Evolutionary conservation across 441 rosid genomes (phyloP), one percentile per base, ranked within the genome.

Genomic region (Gossypium schwendimanii): DNA sequence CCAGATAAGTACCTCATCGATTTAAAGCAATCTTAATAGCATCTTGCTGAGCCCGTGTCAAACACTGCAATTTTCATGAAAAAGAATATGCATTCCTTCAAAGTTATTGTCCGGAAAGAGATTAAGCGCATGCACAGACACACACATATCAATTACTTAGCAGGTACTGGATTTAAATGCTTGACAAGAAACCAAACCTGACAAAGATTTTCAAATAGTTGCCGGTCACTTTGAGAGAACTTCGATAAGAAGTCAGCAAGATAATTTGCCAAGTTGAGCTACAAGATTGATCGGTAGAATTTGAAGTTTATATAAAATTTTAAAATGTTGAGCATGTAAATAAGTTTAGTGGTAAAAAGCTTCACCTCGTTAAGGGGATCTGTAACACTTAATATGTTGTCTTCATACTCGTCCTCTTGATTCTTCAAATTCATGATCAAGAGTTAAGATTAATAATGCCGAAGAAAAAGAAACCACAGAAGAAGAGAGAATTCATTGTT

Each of bases 301-400:
- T 60, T 59, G 41, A 33, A 49, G 21, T 57, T 64, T 1, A 4
- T 24, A 6, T 6, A 15, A 41, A 15, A 33, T 28, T 6, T 54
- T 11, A 17, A 31, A 28, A 57, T 6, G 10, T 18, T 1, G 11
- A 26, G 17, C 11, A 33, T 14, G 23, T 2, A 36, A 17, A 11
- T 52, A 53, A 36, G 4, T 57, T 60, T n/a, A 55, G 47, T 67
- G 14, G 47, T 1, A 66, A 61, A 68, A 24, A 4, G 23, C 0
- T 41, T 77, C 73, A 94, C 97, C 98, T 92, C 85, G 18, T 89
- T 94, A 18, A 94, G 86, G 10, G 97, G 90, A 80, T 94, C 98
- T 15, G 76, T 79, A 68, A 72, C 80, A 60, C 84, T 77, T 49
- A 83, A 82, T 55, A 76, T 63, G 71, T 86, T 86, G 63, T 87